Conservation (phyloP, 306 rosid species). For the Mimosa bimucronata region DNA sequence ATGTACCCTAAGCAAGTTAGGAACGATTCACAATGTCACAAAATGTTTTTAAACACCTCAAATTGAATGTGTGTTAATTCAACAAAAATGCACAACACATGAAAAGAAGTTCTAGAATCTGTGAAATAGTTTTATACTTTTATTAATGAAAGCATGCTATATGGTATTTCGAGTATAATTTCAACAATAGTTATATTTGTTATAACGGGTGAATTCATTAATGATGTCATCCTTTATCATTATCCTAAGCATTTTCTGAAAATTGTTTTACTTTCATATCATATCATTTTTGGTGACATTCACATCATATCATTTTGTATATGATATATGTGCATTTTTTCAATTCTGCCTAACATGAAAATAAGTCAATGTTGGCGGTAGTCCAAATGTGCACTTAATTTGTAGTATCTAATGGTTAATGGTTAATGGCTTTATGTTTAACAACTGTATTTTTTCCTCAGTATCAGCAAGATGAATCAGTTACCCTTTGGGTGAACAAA, state of each 20-base stretch:
- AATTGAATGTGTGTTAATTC: background rate
- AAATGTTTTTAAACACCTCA: background rate
- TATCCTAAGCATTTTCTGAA: background rate
- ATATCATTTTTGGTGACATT: too few species aligned
- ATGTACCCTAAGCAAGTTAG: background rate
- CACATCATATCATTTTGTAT: background rate
- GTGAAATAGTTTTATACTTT: background rate
- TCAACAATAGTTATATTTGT: background rate
- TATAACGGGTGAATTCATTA: background rate
- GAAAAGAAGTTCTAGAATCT: background rate
- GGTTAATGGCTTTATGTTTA: constrained; percentile 29
- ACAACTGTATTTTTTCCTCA: constrained; percentile 47
- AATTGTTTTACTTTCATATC: background rate
- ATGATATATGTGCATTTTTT: background rate
- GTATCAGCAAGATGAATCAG: constrained; percentile 71
- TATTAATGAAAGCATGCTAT: background rate
- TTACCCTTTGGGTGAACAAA: constrained; percentile 97
- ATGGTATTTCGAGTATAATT: background rate
- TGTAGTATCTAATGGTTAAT: constrained; percentile 5
- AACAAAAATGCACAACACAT: background rate
- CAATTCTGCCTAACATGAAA: background rate
- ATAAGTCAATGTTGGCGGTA: constrained; percentile 7
- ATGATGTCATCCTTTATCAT: background rate
- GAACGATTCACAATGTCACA: background rate
- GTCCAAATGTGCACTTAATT: constrained; percentile 17